Base-by-base conservation (phyloP, 257 asterid species). In the Cynanchum wilfordii region DNA sequence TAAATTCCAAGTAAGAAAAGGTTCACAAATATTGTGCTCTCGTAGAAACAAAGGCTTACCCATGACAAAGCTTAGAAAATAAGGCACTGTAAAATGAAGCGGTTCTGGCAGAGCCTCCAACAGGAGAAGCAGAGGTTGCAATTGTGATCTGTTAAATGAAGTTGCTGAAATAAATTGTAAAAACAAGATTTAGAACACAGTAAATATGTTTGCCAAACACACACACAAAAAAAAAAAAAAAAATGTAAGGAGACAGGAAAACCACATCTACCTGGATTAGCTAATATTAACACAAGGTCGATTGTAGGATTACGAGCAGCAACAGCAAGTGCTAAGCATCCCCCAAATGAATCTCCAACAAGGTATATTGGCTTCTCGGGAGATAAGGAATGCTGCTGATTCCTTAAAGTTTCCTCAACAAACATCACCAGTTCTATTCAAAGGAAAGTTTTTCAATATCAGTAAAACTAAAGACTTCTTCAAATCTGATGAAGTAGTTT, bases 301-400 rank as follows among this genome's bases (percentile, higher is more conserved):
- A 92, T 81, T n/a, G 82, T 57, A 30, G 99, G 96, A 79, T 87
- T 92, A 47, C 92, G 92, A 29, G 99, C 95, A 29, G 97, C 99
- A 71, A 92, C 88, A 62, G 97, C 93, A 76, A 95, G 97, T 40
- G 99, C 99, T 81, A 95, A 87, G 81, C 96, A 83, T 74, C 99
- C 98, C 65, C 99, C 99, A 75, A 95, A 82, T 45, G 98, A 95
- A 76, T 95, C 97, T 76, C 99, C 99, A 10, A 95, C 92, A 25
- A 95, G 75, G 85, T 95, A 95, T 77, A 95, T 92, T 11, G 99
- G 98, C 81, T 79, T 90, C 11, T 81, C 82, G 16, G 96, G 96
- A 71, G 84, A 81, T 33, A 79, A 80, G 73, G 82, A 77, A 86
- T 95, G 92, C 79, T n/a, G n/a, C n/a, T 86, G 89, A 29, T 78